Base-by-base conservation (phyloP, 371 early-diverging fungal species). In the Mucor racemosus region DNA sequence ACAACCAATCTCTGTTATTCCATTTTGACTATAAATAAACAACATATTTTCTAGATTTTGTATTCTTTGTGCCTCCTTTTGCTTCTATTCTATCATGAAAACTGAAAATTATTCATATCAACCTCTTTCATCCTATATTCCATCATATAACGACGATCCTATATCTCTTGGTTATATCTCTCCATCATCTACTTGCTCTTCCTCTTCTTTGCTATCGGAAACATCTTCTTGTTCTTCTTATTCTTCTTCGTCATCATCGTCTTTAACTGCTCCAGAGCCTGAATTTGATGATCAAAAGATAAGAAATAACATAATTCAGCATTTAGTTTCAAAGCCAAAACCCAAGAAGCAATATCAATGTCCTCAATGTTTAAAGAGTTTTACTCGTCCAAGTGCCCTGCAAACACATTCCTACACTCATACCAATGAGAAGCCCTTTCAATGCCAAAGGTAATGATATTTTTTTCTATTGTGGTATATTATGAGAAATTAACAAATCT, bases 341-440 rank as follows among this genome's bases (percentile, higher is more conserved):
- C 55, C 54, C 6, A 62, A 62, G 31, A 68, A 62, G 9, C 65
- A 58, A 17, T 71, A 68, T 46, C 78, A 76, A 69, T 92, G 92
- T 65, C 55, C 66, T 3, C 64, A 74, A 13, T 95, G 95, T 66
- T 66, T 73, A 9, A 92, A 93, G 55, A 65, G 75, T 8, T 95
- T 95, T 68, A 86, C 85, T 39, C 87, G 94, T 15, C 95, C 95
- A 0, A 91, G 91, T 48, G 87, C 91, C 0, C 75, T 92, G 1
- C 74, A 80, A n/a, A 91, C 92, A 8, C 94, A 94, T 64, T 79
- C 81, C 19, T 85, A 87, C 66, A 88, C 90, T 1, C 94, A 94
- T 67, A 92, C 94, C 2, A 89, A 90, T 8, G 93, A 93, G 58
- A 88, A 88, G 60, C 94, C 93, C 1, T 88, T 87, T 72, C 74